Evolutionary conservation across 1,284 basidiomycete genomes (phyloP).

Genomic region (Papiliotrema laurentii): DNA sequence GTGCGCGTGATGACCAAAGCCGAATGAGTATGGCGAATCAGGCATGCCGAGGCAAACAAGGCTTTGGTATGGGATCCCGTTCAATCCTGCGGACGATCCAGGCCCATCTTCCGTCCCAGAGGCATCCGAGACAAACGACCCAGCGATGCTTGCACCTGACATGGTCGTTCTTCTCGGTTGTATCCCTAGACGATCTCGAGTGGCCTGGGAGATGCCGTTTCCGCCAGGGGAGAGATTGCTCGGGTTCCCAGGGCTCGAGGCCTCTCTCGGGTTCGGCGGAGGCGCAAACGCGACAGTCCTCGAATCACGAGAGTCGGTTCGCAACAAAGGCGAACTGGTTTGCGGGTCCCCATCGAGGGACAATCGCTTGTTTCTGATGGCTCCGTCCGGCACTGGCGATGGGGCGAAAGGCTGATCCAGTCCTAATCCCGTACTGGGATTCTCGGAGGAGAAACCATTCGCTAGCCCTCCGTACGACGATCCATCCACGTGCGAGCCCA

Average conservation of each 20-base stretch:
- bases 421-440: background rate
- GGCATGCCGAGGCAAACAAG: slow-evolving; percentile 73
- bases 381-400: slow-evolving; percentile 11
- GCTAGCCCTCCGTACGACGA: background rate
- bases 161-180: slow-evolving; percentile 14
- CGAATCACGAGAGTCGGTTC: slow-evolving; percentile 29
- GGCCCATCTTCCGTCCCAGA: slow-evolving; percentile 15
- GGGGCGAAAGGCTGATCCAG: slow-evolving; percentile 21
- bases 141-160: slow-evolving; percentile 26
- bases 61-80: slow-evolving; percentile 73
- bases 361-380: slow-evolving; percentile 20
- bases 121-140: slow-evolving; percentile 29
- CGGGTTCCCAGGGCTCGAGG: background rate
- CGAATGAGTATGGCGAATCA: slow-evolving; percentile 62
- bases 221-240: slow-evolving; percentile 11
- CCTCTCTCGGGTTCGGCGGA: slow-evolving; percentile 12
- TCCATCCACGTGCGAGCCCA: slow-evolving; percentile 56
- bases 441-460: background rate
- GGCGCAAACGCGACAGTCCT: slow-evolving; percentile 40
- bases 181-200: slow-evolving; percentile 21
- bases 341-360: slow-evolving; percentile 13
- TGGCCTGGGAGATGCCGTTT: slow-evolving; percentile 10
- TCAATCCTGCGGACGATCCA: slow-evolving; percentile 39
- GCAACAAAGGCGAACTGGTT: slow-evolving; percentile 10
- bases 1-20: slow-evolving; percentile 22